Evolutionary conservation across 768 basidiomycete genomes (phyloP).

Genomic region (Grammothele lineata): DNA sequence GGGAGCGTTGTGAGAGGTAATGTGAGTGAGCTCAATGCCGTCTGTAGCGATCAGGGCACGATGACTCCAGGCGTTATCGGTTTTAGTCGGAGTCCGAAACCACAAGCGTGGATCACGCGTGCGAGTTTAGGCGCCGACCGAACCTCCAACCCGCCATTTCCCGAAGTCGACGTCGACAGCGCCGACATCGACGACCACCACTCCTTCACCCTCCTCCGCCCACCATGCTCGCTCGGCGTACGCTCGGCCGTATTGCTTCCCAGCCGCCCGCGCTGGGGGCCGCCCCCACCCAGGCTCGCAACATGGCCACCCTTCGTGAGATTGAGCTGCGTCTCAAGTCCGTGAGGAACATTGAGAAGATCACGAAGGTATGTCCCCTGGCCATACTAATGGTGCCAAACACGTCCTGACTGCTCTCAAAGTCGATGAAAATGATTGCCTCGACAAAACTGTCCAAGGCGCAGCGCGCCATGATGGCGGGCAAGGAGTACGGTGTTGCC

Average conservation of each 20-base stretch:
- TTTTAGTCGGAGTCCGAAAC: too few species aligned
- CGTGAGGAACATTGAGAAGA: slow-evolving; percentile 98
- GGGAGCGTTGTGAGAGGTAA: slow-evolving; percentile 25
- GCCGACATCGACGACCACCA: slow-evolving; percentile 20
- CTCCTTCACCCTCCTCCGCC: slow-evolving; percentile 16
- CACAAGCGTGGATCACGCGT: neutral
- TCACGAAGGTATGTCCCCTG: slow-evolving; percentile 72
- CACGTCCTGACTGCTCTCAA: slow-evolving; percentile 1
- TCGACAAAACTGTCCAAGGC: slow-evolving; percentile 96
- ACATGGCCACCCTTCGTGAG: slow-evolving; percentile 97
- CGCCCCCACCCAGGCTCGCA: slow-evolving; percentile 53
- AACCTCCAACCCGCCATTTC: slow-evolving; percentile 21
- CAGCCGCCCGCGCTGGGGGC: slow-evolving; percentile 38
- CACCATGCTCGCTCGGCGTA: slow-evolving; percentile 47
- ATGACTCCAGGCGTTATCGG: too few species aligned
- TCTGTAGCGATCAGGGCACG: too few species aligned
- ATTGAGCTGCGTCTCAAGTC: slow-evolving; percentile 96
- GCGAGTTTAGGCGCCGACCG: neutral
- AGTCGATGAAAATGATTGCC: slow-evolving; percentile 99
- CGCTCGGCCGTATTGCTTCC: slow-evolving; percentile 39
- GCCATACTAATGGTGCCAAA: neutral
- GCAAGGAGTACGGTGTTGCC: slow-evolving; percentile 90
- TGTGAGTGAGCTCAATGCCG: slow-evolving; percentile 11
- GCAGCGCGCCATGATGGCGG: slow-evolving; percentile 86
- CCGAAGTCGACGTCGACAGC: slow-evolving; percentile 17